These are phyloP conservation scores for Domatiomyces globalis DNA, from an alignment of 2,329 filamentous ascomycete genomes.

Conservation along the genomic window DNA sequence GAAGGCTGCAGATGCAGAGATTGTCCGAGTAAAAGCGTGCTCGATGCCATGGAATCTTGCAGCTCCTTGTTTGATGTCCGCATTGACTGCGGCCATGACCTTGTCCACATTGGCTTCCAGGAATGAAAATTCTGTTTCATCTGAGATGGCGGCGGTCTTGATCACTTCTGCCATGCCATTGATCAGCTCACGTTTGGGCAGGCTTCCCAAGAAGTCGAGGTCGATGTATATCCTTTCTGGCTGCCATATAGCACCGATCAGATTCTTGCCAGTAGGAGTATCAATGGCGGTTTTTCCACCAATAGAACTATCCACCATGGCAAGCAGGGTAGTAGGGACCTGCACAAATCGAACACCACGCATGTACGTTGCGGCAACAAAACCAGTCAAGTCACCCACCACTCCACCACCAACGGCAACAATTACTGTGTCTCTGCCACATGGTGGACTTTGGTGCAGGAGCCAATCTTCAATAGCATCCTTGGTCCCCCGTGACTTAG, in stretches of 20 bases:
- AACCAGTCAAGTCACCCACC: conserved; percentile 95
- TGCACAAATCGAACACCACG: conserved; percentile 90
- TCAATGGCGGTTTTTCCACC: conserved; percentile 98
- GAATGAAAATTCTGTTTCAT: conserved; percentile 69
- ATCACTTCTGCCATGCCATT: conserved; percentile 98
- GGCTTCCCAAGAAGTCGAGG: conserved; percentile 74
- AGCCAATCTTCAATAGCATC: conserved; percentile 97
- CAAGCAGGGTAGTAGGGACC: conserved; percentile 82
- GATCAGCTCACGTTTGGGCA: conserved; percentile 84
- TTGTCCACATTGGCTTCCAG: conserved; percentile 67
- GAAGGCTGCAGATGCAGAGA: conserved; percentile 78
- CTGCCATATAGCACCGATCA: conserved; percentile 95
- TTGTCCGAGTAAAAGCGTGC: conserved; percentile 58
- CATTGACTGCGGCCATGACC: conserved; percentile 59
- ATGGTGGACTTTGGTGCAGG: conserved; percentile 63
- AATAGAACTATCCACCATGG: conserved; percentile 98
- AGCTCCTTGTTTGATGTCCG: conserved; percentile 41
- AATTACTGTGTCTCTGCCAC: conserved; percentile 86
- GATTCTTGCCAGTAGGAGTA: conserved; percentile 86
- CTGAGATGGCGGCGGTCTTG: conserved; percentile 94
- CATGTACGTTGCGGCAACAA: conserved; percentile 97
- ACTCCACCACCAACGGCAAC: conserved; percentile 91
- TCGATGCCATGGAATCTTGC: conserved; percentile 56
- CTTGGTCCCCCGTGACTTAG: conserved; percentile 86
- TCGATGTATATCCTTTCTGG: conserved; percentile 90